Evolutionary conservation across 2,329 filamentous ascomycete genomes (phyloP).

Genomic region (Penicillium sp.): DNA sequence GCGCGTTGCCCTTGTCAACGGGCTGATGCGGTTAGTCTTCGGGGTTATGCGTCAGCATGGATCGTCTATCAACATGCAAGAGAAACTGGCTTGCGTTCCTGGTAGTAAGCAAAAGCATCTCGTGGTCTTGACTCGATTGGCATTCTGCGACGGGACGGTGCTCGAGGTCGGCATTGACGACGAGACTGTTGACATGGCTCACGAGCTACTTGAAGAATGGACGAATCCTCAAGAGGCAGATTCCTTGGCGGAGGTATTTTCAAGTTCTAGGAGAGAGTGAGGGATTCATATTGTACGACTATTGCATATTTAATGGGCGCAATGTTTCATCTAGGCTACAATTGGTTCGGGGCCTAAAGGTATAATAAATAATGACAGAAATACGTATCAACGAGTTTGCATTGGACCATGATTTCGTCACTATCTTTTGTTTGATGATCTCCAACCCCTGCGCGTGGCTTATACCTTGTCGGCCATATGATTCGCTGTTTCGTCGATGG

Average conservation of each 20-base stretch:
- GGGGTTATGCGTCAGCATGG: slow-evolving; percentile 63
- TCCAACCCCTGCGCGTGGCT: too few species aligned
- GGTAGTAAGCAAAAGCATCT: slow-evolving; percentile 81
- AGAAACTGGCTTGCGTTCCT: slow-evolving; percentile 68
- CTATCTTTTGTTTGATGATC: too few species aligned
- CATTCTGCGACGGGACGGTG: slow-evolving; percentile 77
- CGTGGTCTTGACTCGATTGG: slow-evolving; percentile 77
- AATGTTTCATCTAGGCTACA: slow-evolving; percentile 1
- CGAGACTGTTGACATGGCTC: slow-evolving; percentile 77
- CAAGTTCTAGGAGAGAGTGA: slow-evolving; percentile 36
- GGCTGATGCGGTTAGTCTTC: slow-evolving; percentile 62
- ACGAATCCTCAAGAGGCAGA: slow-evolving; percentile 79
- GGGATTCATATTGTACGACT: slow-evolving; percentile 11
- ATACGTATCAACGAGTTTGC: background rate
- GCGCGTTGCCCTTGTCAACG: slow-evolving; percentile 58
- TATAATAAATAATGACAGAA: background rate
- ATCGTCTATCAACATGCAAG: slow-evolving; percentile 64
- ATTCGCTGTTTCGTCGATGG: too few species aligned
- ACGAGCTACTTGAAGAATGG: slow-evolving; percentile 75
- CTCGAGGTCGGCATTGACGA: slow-evolving; percentile 75
- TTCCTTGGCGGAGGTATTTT: slow-evolving; percentile 53
- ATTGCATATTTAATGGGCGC: slow-evolving; percentile 14
- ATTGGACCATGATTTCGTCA: too few species aligned
- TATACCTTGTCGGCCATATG: too few species aligned
- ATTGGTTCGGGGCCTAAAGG: background rate